These are phyloP conservation scores for Ustilago loliicola DNA, from an alignment of 1,284 basidiomycete genomes.

Conservation along the genomic window DNA sequence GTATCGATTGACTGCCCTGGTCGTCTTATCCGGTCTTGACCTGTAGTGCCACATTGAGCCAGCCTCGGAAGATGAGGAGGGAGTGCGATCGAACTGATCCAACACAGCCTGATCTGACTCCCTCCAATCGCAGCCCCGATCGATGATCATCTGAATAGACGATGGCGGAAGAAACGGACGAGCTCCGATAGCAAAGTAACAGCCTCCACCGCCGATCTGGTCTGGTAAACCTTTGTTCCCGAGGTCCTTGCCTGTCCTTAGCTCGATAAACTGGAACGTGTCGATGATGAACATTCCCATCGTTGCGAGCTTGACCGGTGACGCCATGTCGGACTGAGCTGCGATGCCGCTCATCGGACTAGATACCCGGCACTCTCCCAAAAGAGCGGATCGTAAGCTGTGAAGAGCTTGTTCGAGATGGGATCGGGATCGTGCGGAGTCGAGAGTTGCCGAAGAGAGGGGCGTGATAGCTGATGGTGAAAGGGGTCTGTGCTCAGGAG, in stretches of 20 bases:
- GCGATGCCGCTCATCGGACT: not conserved
- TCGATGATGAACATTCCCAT: conserved; percentile 64
- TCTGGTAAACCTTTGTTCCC: conserved; percentile 44
- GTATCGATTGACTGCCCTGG: conserved; percentile 82
- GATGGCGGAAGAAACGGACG: conserved; percentile 77
- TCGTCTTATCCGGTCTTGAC: conserved; percentile 77
- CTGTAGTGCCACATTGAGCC: conserved; percentile 81
- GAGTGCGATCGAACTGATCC: conserved; percentile 75
- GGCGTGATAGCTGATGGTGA: not conserved
- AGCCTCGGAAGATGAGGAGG: conserved; percentile 67
- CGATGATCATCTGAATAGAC: conserved; percentile 78
- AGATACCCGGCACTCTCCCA: not conserved
- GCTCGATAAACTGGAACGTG: conserved; percentile 45
- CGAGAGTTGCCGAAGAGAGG: not conserved
- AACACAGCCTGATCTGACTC: conserved; percentile 75
- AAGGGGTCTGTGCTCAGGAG: conserved; percentile 8
- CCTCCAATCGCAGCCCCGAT: conserved; percentile 85
- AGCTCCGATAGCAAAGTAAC: conserved; percentile 77
- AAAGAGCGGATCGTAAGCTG: not conserved
- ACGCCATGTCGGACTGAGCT: conserved; percentile 12
- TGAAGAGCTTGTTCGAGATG: not conserved
- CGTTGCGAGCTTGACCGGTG: conserved; percentile 32
- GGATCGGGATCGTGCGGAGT: not conserved
- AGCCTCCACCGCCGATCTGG: conserved; percentile 91
- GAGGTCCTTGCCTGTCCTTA: conserved; percentile 23